phyloP scores from a whole-genome alignment of 192 early-diverging fungal genomes.

The Coemansia asiatica region DNA sequence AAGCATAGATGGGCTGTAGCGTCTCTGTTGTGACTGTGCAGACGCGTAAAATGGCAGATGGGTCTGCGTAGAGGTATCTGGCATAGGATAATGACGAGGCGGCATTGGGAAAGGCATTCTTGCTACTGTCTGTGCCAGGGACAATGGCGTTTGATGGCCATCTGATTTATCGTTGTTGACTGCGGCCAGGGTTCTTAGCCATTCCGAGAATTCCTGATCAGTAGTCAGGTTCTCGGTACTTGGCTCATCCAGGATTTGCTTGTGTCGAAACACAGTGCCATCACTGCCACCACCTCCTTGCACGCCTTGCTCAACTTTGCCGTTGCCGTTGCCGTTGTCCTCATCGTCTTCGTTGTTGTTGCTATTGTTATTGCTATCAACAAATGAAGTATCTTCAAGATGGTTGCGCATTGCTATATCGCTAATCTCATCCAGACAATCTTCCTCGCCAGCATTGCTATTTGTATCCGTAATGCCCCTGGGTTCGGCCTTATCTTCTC shows the following conservation, averaged over 20 bases:
- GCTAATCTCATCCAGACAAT: constrained; percentile 39
- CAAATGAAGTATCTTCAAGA: not conserved
- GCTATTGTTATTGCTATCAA: not conserved
- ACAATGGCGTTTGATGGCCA: constrained; percentile 1
- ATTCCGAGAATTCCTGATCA: constrained; percentile 21
- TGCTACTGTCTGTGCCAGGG: constrained; percentile 3
- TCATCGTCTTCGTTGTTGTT: no score
- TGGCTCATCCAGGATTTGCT: not conserved
- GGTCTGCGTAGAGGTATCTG: not conserved
- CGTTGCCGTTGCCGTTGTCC: not conserved
- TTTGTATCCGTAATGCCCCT: not conserved
- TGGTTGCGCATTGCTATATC: constrained; percentile 52
- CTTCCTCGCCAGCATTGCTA: not conserved
- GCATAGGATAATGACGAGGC: not conserved
- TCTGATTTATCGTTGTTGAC: constrained; percentile 3
- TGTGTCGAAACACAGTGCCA: not conserved
- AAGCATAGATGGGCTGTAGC: constrained; percentile 10
- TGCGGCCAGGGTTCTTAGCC: constrained; percentile 23
- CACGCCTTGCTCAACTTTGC: not conserved
- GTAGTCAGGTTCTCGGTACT: constrained; percentile 5
- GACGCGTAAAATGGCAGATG: not conserved
- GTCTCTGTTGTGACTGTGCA: constrained; percentile 14
- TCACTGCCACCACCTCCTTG: not conserved
- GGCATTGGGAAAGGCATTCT: not conserved
- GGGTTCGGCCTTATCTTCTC: not conserved